Base-by-base conservation (phyloP, 805 yeast species). In the Yamadazyma nakazawae region DNA sequence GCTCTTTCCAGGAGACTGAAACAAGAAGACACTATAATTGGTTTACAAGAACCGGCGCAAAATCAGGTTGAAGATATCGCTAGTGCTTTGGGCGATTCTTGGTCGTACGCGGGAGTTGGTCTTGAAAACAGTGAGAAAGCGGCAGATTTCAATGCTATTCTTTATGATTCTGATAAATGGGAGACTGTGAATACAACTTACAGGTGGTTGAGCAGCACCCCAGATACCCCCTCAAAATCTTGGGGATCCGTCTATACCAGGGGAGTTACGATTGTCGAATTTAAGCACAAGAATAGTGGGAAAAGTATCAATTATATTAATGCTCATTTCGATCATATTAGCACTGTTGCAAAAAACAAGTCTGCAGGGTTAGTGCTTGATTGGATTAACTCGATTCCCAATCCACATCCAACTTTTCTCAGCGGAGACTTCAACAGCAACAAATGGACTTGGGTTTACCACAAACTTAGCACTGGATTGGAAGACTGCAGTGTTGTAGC, bases 151-250 rank as follows among this genome's bases (percentile, higher is more conserved):
- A 62, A 78, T 7, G 81, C 84, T 1, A 64, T 80, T 11, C 57
- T 74, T 25, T 79, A 64, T 58, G 62, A 72, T 26, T 52, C 53
- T 4, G 44, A 62, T 0, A 67, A 66, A 13, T 72, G 78, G 63
- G 55, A 62, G 34, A 49, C 76, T 26, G 42, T 74, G 6, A 65
- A 70, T 11, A 54, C 63, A 14, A 67, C 71, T 17, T 72, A 78
- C 5, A 67, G 66, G 45, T 80, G 84, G 84, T 61, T 80, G 12
- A 73, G 81, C 49, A 67, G 68, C 16, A 78, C 81, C 2, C 84
- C 85, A 1, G 72, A 70, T 35, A 61, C 54, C 11, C 81, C 84
- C 1, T 72, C 80, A 12, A 65, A 60, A 36, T 66, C 58, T 28
- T 62, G 66, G 38, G 74, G 68, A 32, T 75, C 78, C n/a, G 70